Base-by-base conservation (phyloP, 495 filamentous ascomycete genomes). In the Penicillium coprophilum region DNA sequence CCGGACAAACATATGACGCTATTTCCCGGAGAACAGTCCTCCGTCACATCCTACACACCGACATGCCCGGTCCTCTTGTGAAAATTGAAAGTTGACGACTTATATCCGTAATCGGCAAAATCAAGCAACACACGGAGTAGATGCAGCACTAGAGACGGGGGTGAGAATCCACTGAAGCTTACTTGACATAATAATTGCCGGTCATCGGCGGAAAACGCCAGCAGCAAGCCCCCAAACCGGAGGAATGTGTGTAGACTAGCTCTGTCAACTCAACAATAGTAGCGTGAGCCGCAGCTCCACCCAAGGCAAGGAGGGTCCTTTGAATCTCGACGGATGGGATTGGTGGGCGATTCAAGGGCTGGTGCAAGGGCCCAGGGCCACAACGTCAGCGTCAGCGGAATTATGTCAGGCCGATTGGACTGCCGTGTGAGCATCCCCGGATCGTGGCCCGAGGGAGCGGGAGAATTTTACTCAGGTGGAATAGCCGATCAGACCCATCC, bases 401-500 rank as follows among this genome's bases (percentile, higher is more conserved):
- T 39, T 44, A 43, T 38, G 46, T 20, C 21, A 3, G 20, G 41
- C 36, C 43, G 58, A 60, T 41, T 60, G 58, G 53, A 56, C 46
- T 52, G 31, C 53, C 53, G 47, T 27, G 20, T 24, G 21, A 36
- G 49, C 44, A 52, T 34, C 27, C 48, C 46, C 53, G 58, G 48
- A 30, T 56, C 19, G 5, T 28, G 44, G 12, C 15, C 57, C 58
- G 58, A 54, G 24, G 28, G 50, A 49, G 41, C 46, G 59, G 59
- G 12, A 46, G 53, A 57, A 61, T 41, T 63, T 59, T 63, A 55
- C 34, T 40, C 55, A 59, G 61, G 27, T 32, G 45, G 63, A 45
- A 67, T 61, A 63, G 60, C 60, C 63, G 63, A 56, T 32, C 28
- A 47, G 53, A 30, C 49, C 36, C 20, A 20, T 38, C 48, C 47